Evolutionary conservation across 202 grass and related monocot genomes (phyloP), one percentile per base, ranked within the genome.

Genomic region (Carex arenaria): DNA sequence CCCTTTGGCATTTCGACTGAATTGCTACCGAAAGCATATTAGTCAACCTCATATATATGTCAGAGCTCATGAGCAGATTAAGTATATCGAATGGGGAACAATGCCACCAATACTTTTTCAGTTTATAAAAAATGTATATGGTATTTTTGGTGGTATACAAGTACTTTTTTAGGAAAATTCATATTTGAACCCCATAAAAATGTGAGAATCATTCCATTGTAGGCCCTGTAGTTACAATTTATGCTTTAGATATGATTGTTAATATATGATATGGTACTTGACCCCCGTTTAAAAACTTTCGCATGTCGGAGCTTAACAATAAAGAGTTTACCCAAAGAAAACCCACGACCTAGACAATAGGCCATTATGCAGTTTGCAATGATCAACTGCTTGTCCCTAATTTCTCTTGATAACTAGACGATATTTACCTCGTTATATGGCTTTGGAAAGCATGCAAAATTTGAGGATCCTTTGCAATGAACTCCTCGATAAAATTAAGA

Each of bases 401-500:
- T 57, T 57, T 67, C 7, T 77, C 52, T n/a, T 59, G 73, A 77
- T 56, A 77, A 77, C 17, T 57, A 73, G 42, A 52, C 7, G 10
- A 20, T 42, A 73, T 40, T 61, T 86, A 95, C 95, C 95, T 90
- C 72, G 95, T 78, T 89, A 98, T 93, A 40, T 93, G 80, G 59
- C 77, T 86, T 64, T 82, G 81, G 53, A 98, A 98, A 89, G 70
- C 26, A 43, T 84, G 61, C 76, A 84, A 67, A 80, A 93, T 89
- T 57, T 95, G 67, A 38, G 84, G 61, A 71, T 71, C 71, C 82
- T 91, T 93, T 34, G 10, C 38, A 82, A 90, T 87, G 64, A 98
- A 82, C 84, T 93, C 89, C 80, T 72, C 87, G 60, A 93, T 61
- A 57, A 98, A 98, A 55, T 18, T 66, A 81, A 89, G 52, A 55